Base-by-base conservation (phyloP, 83 land plant genomes). In the Isoetes engelmannii region DNA sequence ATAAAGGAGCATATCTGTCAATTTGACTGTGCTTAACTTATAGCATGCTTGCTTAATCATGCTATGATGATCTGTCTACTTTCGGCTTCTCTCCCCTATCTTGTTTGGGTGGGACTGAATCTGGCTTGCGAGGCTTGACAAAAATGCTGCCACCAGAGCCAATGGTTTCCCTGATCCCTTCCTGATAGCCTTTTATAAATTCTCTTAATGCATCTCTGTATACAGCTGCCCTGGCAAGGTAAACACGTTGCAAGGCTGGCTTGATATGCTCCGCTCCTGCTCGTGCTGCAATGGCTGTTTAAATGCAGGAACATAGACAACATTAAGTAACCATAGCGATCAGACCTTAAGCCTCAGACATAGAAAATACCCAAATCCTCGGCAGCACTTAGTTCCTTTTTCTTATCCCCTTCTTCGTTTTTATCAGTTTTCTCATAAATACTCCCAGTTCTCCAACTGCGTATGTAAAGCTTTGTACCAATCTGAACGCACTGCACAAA, bases 181-280 rank as follows among this genome's bases (percentile, higher is more conserved):
- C 92, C 74, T 90, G 87, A 69, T 93, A 93, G 2, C 98, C 98
- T 67, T 80, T 67, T 42, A 93, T 79, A 47, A 93, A 93, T 65
- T 74, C 80, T 63, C 81, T 87, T 7, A 90, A 76, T 47, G 96
- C 96, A 74, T 93, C 98, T 67, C 78, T 83, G 49, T 93, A 93
- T 1, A 88, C 88, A 62, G 96, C 77, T 74, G 92, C 90, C 57
- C 86, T 78, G 6, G 86, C 84, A 96, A 93, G 86, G 72, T 93
- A 93, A 13, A 93, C 53, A 20, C 92, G 84, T 55, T 90, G 98
- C 58, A 93, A 69, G 59, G 88, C 96, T 64, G 98, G 98, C 61
- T 82, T 75, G 44, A 93, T 56, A 20, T 88, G 82, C 82, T 93
- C 98, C 80, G 85, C 84, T 51, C 98, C 98, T 19, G 89, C 96